Evolutionary conservation across 73 alveolate genomes (phyloP).

Genomic region (Tetrahymena thermophila): DNA sequence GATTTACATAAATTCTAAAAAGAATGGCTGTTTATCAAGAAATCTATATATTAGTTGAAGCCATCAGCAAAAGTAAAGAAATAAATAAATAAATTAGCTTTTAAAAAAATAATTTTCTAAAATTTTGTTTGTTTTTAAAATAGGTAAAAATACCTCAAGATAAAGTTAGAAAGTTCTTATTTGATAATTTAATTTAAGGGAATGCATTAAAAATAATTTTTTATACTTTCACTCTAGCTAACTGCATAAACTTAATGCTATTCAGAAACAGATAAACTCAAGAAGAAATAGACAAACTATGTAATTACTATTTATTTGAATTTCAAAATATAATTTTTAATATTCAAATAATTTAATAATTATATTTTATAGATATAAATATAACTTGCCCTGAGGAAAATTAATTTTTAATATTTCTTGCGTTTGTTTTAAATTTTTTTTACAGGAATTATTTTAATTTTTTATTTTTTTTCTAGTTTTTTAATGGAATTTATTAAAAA

Average conservation of each 20-base stretch:
- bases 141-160: not conserved
- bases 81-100: too few species aligned
- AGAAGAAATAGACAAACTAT: not conserved
- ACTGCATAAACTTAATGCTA: not conserved
- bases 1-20: slow-evolving; percentile 21
- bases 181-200: not conserved
- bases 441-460: too few species aligned
- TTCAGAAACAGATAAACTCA: not conserved
- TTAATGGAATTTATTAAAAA: too few species aligned
- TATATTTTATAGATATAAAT: too few species aligned
- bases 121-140: not conserved
- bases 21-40: slow-evolving; percentile 20
- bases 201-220: not conserved
- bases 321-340: too few species aligned
- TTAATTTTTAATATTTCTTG: too few species aligned
- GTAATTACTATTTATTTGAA: too few species aligned
- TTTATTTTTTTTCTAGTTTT: too few species aligned
- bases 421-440: too few species aligned
- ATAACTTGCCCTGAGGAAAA: too few species aligned
- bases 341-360: too few species aligned
- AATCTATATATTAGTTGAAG: slow-evolving; percentile 4
- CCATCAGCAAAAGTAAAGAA: slow-evolving; percentile 9
- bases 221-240: not conserved
- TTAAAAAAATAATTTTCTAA: too few species aligned
- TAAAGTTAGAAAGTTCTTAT: not conserved